A percentile compares a stretch with the other conserved stretches of the same genome.
Evolutionary conservation across 2,329 filamentous ascomycete species (phyloP).

Genomic region (Fusarium brachygibbosum): DNA sequence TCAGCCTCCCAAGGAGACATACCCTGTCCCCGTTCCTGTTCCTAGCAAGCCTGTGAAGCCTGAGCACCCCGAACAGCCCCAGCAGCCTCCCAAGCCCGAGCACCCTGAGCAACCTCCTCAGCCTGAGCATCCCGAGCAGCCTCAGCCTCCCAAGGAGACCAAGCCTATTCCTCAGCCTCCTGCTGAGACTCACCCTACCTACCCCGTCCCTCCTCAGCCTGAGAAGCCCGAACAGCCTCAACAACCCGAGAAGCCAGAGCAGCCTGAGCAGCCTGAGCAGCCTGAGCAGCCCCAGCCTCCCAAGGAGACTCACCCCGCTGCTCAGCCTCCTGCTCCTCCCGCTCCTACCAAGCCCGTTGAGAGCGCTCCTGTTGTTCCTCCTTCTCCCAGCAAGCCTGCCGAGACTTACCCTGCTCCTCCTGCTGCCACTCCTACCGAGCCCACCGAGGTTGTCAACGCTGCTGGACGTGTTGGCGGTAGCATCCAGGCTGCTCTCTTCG

Average conservation of each 20-base stretch:
- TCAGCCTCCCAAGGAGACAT: slow-evolving; percentile 29
- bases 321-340: slow-evolving; percentile 10
- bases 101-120: not conserved
- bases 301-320: not conserved
- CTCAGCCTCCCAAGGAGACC: slow-evolving; percentile 19
- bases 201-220: slow-evolving; percentile 9
- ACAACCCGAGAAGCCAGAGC: slow-evolving; percentile 12
- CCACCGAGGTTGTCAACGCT: slow-evolving; percentile 16
- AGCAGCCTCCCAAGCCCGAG: slow-evolving; percentile 15
- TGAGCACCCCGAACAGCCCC: slow-evolving; percentile 5
- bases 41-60: slow-evolving; percentile 3
- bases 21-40: slow-evolving; percentile 8
- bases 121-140: slow-evolving; percentile 6
- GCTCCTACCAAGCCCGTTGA: slow-evolving; percentile 20
- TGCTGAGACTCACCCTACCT: slow-evolving; percentile 6
- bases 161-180: slow-evolving; percentile 16
- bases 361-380: slow-evolving; percentile 14
- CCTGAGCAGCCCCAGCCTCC: slow-evolving; percentile 14
- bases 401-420: slow-evolving; percentile 19
- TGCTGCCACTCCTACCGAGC: slow-evolving; percentile 2
- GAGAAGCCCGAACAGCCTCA: slow-evolving; percentile 8
- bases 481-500: slow-evolving; percentile 20
- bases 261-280: slow-evolving; percentile 9
- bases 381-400: slow-evolving; percentile 6
- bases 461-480: slow-evolving; percentile 29